phyloP scores from a whole-genome alignment of 306 rosid species.

The Quercus gilva region DNA sequence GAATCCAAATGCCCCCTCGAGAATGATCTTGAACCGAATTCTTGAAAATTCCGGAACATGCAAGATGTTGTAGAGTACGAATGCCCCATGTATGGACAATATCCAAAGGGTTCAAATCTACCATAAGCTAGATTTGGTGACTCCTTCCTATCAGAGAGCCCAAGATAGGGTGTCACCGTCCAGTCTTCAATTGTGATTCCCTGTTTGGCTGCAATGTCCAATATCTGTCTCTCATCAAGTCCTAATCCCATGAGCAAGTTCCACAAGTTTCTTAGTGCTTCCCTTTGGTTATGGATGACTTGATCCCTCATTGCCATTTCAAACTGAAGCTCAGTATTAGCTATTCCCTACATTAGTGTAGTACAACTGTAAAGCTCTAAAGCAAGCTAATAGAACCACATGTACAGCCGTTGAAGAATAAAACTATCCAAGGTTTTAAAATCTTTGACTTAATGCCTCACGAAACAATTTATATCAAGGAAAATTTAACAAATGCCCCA shows the following conservation, averaged over 20 bases:
- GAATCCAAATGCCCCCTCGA: constrained; percentile 20
- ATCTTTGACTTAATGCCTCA: neutral
- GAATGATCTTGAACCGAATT: constrained; percentile 16
- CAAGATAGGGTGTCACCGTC: constrained; percentile 30
- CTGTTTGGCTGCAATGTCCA: constrained; percentile 49
- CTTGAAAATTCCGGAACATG: constrained; percentile 31
- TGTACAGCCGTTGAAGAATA: neutral
- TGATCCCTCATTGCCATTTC: constrained; percentile 74
- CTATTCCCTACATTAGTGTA: constrained; percentile 42
- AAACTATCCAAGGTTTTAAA: neutral
- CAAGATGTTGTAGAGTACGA: constrained; percentile 31
- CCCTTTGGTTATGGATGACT: constrained; percentile 56
- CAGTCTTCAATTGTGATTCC: constrained; percentile 59
- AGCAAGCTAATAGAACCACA: neutral
- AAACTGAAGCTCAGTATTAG: constrained; percentile 61
- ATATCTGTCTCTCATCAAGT: constrained; percentile 46
- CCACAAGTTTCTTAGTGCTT: constrained; percentile 48
- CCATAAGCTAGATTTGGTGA: constrained; percentile 25
- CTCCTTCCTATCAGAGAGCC: constrained; percentile 32
- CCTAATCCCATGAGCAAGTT: constrained; percentile 60
- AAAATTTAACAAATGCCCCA: no score
- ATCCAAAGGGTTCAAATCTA: constrained; percentile 23
- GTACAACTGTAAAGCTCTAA: neutral
- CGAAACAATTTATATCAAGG: neutral
- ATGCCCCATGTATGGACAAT: constrained; percentile 21